A percentile compares a stretch with the other conserved stretches of the same genome.
Conservation (phyloP, 2,329 filamentous ascomycete species). For the Catunica adiposa region DNA sequence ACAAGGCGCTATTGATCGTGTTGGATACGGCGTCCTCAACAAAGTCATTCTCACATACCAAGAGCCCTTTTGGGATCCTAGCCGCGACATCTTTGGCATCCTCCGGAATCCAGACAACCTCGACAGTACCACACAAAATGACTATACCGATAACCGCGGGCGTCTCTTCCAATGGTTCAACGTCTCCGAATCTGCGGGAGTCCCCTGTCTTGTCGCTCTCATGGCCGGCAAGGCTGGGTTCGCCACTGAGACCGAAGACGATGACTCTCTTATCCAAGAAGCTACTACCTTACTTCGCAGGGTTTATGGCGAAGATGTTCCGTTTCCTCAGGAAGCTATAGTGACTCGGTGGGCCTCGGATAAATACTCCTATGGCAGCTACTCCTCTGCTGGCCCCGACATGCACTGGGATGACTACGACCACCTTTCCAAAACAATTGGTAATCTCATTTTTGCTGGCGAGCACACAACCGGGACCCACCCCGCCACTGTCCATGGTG, state of each 20-base stretch:
- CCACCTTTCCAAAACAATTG: conserved; percentile 66
- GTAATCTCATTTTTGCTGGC: conserved; percentile 85
- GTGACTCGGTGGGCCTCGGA: conserved; percentile 88
- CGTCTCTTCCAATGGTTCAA: conserved; percentile 98
- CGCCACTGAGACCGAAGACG: conserved; percentile 62
- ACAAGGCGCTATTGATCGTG: conserved; percentile 55
- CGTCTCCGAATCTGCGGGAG: conserved; percentile 71
- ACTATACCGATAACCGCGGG: conserved; percentile 60
- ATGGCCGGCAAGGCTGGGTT: conserved; percentile 94
- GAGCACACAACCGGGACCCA: conserved; percentile 94
- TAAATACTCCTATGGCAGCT: conserved; percentile 80
- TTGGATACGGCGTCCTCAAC: conserved; percentile 89
- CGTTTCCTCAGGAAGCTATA: conserved; percentile 67
- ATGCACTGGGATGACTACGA: conserved; percentile 84
- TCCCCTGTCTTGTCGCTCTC: conserved; percentile 74
- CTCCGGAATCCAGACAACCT: conserved; percentile 61
- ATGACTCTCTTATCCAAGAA: conserved; percentile 62
- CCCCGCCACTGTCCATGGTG: conserved; percentile 91
- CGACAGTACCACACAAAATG: conserved; percentile 32
- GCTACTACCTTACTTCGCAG: conserved; percentile 62
- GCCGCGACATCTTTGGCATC: conserved; percentile 85
- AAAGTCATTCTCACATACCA: conserved; percentile 89
- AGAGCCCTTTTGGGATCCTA: conserved; percentile 75
- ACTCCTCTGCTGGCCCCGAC: conserved; percentile 77
- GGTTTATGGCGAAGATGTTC: conserved; percentile 56